Conservation (phyloP, 2,329 filamentous ascomycete genomes). For the Achaetomium macrosporum region DNA sequence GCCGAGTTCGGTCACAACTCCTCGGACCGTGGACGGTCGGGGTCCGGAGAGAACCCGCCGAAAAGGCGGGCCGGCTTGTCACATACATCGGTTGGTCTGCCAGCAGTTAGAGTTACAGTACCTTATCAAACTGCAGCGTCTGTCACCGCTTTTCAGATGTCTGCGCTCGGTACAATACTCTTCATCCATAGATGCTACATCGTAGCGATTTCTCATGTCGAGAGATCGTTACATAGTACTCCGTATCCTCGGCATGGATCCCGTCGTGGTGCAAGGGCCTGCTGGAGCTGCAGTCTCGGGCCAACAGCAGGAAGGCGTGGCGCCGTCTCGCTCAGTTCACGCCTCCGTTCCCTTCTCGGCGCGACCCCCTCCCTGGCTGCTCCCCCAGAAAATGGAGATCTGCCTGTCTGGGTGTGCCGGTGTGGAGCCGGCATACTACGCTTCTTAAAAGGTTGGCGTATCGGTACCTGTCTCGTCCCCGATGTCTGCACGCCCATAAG, state of each 20-base stretch:
- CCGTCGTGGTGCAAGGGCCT: slow-evolving; percentile 18
- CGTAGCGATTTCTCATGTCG: too few species aligned
- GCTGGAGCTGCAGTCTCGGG: slow-evolving; percentile 15
- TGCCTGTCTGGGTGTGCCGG: background rate
- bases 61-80: background rate
- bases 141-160: background rate
- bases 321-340: slow-evolving; percentile 1
- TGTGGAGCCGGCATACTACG: slow-evolving; percentile 13
- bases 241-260: background rate
- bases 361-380: slow-evolving; percentile 1
- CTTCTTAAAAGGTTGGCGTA: too few species aligned
- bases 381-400: slow-evolving; percentile 12
- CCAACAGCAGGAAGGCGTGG: slow-evolving; percentile 6
- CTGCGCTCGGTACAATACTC: background rate
- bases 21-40: slow-evolving; percentile 2
- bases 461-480: background rate
- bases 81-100: background rate
- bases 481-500: background rate
- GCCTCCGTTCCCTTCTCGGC: background rate
- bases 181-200: background rate
- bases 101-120: background rate
- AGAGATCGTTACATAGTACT: too few species aligned
- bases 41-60: slow-evolving; percentile 3
- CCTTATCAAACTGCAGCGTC: background rate
- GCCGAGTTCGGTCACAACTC: background rate